These are phyloP conservation scores for Malus orientalis DNA, from an alignment of 306 rosid species.

Conservation along the genomic window DNA sequence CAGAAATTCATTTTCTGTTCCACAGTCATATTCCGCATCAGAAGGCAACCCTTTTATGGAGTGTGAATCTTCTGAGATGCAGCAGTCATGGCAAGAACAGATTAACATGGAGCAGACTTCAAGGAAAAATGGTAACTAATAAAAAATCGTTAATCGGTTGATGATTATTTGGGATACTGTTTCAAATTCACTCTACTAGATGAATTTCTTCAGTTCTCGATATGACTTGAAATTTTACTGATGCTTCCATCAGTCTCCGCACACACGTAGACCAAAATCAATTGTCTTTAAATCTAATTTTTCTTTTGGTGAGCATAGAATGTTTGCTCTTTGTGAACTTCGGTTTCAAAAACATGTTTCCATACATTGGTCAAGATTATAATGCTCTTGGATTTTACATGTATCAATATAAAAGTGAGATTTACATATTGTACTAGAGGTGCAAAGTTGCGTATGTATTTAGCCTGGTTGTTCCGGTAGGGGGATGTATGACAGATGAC, in stretches of 20 bases:
- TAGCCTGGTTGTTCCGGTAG: neutral
- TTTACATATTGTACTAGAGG: neutral
- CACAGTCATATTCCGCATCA: conserved; percentile 54
- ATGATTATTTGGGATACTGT: neutral
- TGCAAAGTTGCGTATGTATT: neutral
- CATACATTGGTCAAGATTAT: neutral
- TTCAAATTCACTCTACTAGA: neutral
- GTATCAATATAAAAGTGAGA: neutral
- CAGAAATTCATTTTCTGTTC: conserved; percentile 63
- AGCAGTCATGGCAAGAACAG: conserved; percentile 41
- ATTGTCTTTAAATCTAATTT: neutral
- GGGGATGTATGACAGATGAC: neutral
- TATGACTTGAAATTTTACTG: neutral
- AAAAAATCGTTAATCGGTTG: neutral
- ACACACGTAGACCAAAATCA: neutral
- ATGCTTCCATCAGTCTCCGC: neutral
- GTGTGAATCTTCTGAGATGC: conserved; percentile 38
- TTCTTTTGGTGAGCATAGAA: neutral
- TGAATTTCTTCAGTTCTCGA: neutral
- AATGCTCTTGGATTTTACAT: neutral
- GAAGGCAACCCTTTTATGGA: conserved; percentile 13
- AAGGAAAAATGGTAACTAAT: conserved; percentile 41
- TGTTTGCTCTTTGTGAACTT: neutral
- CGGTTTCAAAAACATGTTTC: neutral
- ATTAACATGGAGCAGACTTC: conserved; percentile 45